Evolutionary conservation across 1,284 basidiomycete genomes (phyloP), one percentile per base, ranked within the genome.

Genomic region (Trametes polyzona): DNA sequence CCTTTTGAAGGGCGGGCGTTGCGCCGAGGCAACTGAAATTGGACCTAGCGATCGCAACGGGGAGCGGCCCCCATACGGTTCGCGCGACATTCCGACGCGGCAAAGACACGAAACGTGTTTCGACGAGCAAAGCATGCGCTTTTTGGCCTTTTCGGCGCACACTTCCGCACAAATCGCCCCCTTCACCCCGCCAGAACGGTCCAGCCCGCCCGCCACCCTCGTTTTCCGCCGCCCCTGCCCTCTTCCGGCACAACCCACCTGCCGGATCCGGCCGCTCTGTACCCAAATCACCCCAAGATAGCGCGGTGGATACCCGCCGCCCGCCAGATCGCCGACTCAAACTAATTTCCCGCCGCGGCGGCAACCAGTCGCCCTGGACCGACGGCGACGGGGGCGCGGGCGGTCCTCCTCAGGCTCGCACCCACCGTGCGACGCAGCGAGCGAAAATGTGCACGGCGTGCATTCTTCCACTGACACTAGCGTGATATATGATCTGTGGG

Each of bases 71-170:
- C 65, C 68, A 70, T 69, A 65, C 68, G 69, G 71, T 71, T 68
- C 66, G 69, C 64, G 67, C 69, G 66, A 76, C 76, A 74, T 74
- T 71, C 68, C 69, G 74, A 74, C 78, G 76, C 73, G 79, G 78
- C 74, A 70, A 72, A 69, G 70, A 77, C 79, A 76, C 77, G 72
- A 76, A 81, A 80, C 78, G 78, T 80, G 79, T 81, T 79, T 80
- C 80, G 79, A 78, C 75, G 78, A 76, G 76, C 72, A 69, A 67
- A 67, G 57, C 58, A 47, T 65, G 65, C 68, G 69, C 64, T 70
- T 69, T 71, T 73, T 63, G 64, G 63, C 59, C 59, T 59, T 69
- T 60, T 61, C 49, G 54, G 47, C 64, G 60, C 61, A 66, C 49
- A 64, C 64, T 67, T 66, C 61, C 40, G 56, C 50, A 47, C 41